Percentiles rank a stretch among this genome's conserved stretches.
Conservation (phyloP, 2,329 filamentous ascomycete species). For the Penicillium oxalicum region DNA sequence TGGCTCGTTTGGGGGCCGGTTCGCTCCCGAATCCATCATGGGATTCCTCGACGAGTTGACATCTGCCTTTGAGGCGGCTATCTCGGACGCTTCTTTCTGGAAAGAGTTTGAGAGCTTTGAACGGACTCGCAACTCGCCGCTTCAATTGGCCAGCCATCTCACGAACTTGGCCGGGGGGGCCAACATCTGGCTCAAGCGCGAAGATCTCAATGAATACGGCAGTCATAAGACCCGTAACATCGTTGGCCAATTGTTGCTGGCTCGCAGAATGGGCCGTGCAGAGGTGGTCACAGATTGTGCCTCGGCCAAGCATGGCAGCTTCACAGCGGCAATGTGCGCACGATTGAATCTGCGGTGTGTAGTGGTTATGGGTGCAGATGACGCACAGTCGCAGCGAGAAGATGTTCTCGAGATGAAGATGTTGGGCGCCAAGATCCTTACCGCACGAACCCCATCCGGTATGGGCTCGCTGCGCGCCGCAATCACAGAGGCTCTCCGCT, state of each 20-base stretch:
- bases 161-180: slow-evolving; percentile 16
- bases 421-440: slow-evolving; percentile 20
- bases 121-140: slow-evolving; percentile 13
- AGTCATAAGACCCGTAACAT: slow-evolving; percentile 22
- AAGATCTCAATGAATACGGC: slow-evolving; percentile 21
- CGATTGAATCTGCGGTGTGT: slow-evolving; percentile 18
- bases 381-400: slow-evolving; percentile 15
- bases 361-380: slow-evolving; percentile 20
- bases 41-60: slow-evolving; percentile 22
- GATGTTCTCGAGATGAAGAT: slow-evolving; percentile 20
- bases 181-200: slow-evolving; percentile 23
- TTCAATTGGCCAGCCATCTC: slow-evolving; percentile 16
- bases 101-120: slow-evolving; percentile 20
- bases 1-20: slow-evolving; percentile 23
- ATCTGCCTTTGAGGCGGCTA: slow-evolving; percentile 19
- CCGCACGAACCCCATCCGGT: slow-evolving; percentile 18
- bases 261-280: slow-evolving; percentile 18
- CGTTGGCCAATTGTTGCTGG: slow-evolving; percentile 19
- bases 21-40: slow-evolving; percentile 25
- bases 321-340: slow-evolving; percentile 20
- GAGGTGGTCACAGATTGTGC: slow-evolving; percentile 23
- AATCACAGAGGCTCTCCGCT: slow-evolving; percentile 23
- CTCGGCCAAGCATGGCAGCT: slow-evolving; percentile 20
- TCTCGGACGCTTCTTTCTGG: slow-evolving; percentile 25
- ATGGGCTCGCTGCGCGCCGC: slow-evolving; percentile 21